Conservation (phyloP, 148 eudicot genomes). For the Chenopodium suecicum region DNA sequence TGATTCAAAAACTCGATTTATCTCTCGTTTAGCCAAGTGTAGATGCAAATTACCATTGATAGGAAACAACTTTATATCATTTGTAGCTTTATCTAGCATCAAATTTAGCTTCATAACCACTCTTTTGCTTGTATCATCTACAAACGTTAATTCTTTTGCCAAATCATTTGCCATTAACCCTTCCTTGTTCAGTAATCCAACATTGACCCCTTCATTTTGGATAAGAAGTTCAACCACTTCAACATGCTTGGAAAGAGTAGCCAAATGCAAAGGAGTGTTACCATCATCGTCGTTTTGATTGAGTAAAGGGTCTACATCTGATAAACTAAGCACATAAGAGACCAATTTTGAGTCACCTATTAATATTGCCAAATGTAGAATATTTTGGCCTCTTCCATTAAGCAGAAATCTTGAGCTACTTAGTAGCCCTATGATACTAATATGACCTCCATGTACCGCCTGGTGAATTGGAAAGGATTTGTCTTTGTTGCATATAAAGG, state of each 20-base stretch:
- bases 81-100: background rate
- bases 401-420: background rate
- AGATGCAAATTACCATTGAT: background rate
- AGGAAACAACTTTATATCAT: background rate
- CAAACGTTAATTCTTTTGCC: no score
- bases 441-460: background rate
- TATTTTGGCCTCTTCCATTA: background rate
- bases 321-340: background rate
- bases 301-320: background rate
- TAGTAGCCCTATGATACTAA: background rate
- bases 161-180: no score
- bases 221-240: background rate
- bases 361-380: background rate
- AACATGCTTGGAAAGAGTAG: background rate
- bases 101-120: background rate
- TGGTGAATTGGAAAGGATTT: background rate
- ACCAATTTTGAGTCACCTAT: background rate
- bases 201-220: background rate
- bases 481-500: background rate
- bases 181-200: no score
- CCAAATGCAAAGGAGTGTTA: background rate
- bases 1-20: background rate
- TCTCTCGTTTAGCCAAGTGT: background rate
- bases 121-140: background rate
- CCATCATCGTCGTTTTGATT: background rate